Percentiles rank a stretch among this genome's conserved stretches.
Evolutionary conservation across 805 yeast genomes (phyloP).

Genomic region (Kazachstania bromeliacearum): DNA sequence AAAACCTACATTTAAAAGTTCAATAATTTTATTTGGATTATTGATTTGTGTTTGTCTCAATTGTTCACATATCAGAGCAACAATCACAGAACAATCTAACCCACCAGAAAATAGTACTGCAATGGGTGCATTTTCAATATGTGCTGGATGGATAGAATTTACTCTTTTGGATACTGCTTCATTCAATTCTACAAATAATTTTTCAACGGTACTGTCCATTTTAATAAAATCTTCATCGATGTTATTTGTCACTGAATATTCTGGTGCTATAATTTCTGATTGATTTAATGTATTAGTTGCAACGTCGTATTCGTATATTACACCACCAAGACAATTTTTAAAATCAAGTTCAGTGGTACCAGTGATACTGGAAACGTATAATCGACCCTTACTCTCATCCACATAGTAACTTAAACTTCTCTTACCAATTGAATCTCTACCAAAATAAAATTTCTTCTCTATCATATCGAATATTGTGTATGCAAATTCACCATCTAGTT

Average conservation of each 20-base stretch:
- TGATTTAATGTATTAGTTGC: slow-evolving; percentile 12
- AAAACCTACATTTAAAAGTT: slow-evolving; percentile 86
- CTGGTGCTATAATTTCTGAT: slow-evolving; percentile 7
- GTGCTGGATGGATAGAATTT: slow-evolving; percentile 51
- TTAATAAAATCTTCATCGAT: slow-evolving; percentile 15
- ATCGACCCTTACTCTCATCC: slow-evolving; percentile 27
- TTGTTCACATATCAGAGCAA: slow-evolving; percentile 37
- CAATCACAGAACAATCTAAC: slow-evolving; percentile 78
- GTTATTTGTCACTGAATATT: slow-evolving; percentile 14
- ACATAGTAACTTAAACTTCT: slow-evolving; percentile 53
- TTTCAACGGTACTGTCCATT: slow-evolving; percentile 6
- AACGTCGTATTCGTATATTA: slow-evolving; percentile 37
- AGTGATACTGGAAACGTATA: slow-evolving; percentile 40
- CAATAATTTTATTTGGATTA: slow-evolving; percentile 35
- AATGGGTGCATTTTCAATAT: slow-evolving; percentile 31
- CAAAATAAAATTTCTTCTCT: slow-evolving; percentile 49
- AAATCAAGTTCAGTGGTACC: slow-evolving; percentile 10
- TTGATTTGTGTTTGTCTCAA: slow-evolving; percentile 15
- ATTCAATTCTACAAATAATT: slow-evolving; percentile 27
- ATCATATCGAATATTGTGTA: slow-evolving; percentile 39
- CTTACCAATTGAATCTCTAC: slow-evolving; percentile 76
- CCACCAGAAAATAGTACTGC: slow-evolving; percentile 90
- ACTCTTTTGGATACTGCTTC: slow-evolving; percentile 42
- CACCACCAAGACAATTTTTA: slow-evolving; percentile 47
- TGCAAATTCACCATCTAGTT: slow-evolving; percentile 78